A percentile compares a stretch with the other conserved stretches of the same genome.
These are phyloP conservation scores for Corchorus olitorius DNA, from an alignment of 345 rosid genomes.

Conservation along the genomic window DNA sequence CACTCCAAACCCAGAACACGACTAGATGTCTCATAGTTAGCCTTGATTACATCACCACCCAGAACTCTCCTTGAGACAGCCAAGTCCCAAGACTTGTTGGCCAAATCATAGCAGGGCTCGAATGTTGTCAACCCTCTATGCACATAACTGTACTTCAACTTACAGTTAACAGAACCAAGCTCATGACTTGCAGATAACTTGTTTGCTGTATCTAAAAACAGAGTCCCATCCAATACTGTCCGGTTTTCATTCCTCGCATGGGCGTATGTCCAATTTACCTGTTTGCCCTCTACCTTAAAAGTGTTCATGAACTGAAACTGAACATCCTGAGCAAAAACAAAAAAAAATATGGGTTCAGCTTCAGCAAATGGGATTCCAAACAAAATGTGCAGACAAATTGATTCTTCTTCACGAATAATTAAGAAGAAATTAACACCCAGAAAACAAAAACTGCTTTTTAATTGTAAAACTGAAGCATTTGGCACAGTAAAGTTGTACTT, in stretches of 20 bases:
- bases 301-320: slow-evolving; percentile 43
- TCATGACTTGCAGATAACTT: slow-evolving; percentile 34
- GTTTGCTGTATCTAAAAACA: slow-evolving; percentile 29
- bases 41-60: slow-evolving; percentile 36
- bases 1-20: slow-evolving; percentile 36
- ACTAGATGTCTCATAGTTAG: slow-evolving; percentile 27
- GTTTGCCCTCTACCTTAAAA: slow-evolving; percentile 28
- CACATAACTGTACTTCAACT: slow-evolving; percentile 37
- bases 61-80: slow-evolving; percentile 34
- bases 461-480: no score
- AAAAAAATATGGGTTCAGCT: no score
- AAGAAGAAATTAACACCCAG: no score
- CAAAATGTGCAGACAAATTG: no score
- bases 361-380: no score
- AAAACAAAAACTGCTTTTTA: no score
- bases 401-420: no score
- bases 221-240: slow-evolving; percentile 35
- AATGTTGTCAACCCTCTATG: slow-evolving; percentile 28
- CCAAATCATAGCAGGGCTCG: slow-evolving; percentile 42
- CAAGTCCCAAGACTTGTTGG: slow-evolving; percentile 40
- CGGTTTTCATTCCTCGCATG: slow-evolving; percentile 27
- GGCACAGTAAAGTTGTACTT: no score
- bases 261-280: slow-evolving; percentile 36
- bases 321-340: slow-evolving; percentile 29
- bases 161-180: slow-evolving; percentile 29